Evolutionary conservation across 2,329 filamentous ascomycete genomes (phyloP), one percentile per base, ranked within the genome.

Genomic region (Diaporthe sp.): DNA sequence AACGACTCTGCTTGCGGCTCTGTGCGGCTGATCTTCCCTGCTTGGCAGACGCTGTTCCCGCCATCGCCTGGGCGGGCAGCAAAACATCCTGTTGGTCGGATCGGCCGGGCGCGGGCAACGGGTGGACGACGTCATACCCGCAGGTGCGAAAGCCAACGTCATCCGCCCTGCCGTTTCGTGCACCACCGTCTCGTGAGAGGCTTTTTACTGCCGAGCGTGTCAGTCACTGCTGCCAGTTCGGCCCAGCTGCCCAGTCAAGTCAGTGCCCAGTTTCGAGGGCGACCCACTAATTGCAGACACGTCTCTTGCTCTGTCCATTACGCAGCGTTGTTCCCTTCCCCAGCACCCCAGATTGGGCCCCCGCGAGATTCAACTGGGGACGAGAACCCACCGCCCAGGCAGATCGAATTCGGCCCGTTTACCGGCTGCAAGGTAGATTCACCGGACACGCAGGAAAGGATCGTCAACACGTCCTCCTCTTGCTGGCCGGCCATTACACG

Each of bases 341-440:
- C 65, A 55, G 65, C 42, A 49, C 34, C 34, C 34, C 34, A 34
- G 34, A 34, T 34, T 34, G 34, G 34, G 34, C 31, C 65, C 65
- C 65, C 65, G 44, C 65, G 65, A 55, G n/a, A 69, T 42, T 55
- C 46, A 55, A 55, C 46, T 68, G 62, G 44, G 39, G 62, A 68
- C 42, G 22, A n/a, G 53, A 68, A 68, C 65, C 65, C 65, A 68
- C 65, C 22, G 22, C 49, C 49, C 46, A 55, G 49, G 49, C 28
- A 42, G 49, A 42, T 55, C 49, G n/a, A 69, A 69, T 42, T 69
- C 65, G 65, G 65, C 65, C 65, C 65, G 65, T 69, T 69, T 69
- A 42, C 25, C 37, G 25, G n/a, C 4, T 2, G 44, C 55, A 58
- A 34, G 34, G 17, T 15, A 31, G 22, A 15, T 17, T 28, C 6